These are phyloP conservation scores for Monosporascus sp. DNA, from an alignment of 2,329 filamentous ascomycete genomes.

Conservation along the genomic window DNA sequence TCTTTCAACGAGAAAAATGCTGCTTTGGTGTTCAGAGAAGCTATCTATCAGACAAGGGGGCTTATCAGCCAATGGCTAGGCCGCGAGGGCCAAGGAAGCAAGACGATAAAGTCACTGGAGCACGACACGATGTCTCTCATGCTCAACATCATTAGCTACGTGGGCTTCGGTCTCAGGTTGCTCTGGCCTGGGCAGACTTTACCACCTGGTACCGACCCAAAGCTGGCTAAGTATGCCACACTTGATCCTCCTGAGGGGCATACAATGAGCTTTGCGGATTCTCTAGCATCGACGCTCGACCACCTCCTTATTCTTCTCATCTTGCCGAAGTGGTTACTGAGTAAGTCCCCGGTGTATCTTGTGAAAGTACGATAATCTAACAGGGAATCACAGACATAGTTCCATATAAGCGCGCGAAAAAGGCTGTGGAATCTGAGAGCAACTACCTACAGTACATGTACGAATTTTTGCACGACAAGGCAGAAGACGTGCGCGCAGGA, in stretches of 20 bases:
- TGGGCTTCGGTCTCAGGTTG: conserved; percentile 63
- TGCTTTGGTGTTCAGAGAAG: conserved; percentile 58
- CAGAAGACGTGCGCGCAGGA: conserved; percentile 33
- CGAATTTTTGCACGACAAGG: conserved; percentile 61
- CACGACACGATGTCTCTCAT: conserved; percentile 60
- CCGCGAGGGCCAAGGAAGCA: conserved; percentile 32
- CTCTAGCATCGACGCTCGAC: conserved; percentile 57
- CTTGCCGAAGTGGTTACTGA: conserved; percentile 51
- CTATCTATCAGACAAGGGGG: conserved; percentile 55
- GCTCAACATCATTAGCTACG: conserved; percentile 55
- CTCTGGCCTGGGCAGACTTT: conserved; percentile 58
- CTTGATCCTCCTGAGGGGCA: conserved; percentile 46
- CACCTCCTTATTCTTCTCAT: conserved; percentile 59
- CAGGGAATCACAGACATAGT: conserved; percentile 28
- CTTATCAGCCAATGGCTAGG: conserved; percentile 56
- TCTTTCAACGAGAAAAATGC: conserved; percentile 76
- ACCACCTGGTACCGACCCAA: conserved; percentile 36
- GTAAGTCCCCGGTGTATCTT: conserved; percentile 24
- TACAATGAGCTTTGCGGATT: conserved; percentile 60
- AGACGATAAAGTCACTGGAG: conserved; percentile 51
- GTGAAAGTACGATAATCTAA: conserved; percentile 3
- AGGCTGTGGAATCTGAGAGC: conserved; percentile 47
- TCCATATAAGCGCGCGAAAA: conserved; percentile 46
- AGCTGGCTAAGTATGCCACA: conserved; percentile 42
- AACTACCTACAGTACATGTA: conserved; percentile 68